Conservation (phyloP, 345 rosid genomes). For the Sonneratia alba region DNA sequence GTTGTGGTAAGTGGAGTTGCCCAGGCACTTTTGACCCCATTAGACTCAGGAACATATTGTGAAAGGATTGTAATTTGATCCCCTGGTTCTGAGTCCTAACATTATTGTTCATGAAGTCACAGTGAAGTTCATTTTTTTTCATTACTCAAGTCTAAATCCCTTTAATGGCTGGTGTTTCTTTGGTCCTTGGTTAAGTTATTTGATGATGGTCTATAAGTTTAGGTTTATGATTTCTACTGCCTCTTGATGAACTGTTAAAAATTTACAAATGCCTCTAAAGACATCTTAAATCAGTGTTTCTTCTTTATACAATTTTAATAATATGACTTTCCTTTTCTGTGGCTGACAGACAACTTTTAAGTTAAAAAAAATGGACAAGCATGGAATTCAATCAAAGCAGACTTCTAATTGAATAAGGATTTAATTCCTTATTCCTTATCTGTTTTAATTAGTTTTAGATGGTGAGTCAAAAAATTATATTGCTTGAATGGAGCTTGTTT, state of each 20-base stretch:
- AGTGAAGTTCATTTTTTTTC: neutral
- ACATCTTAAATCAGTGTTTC: neutral
- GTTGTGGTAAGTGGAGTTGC: slow-evolving; percentile 48
- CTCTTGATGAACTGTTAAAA: neutral
- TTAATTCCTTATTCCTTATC: neutral
- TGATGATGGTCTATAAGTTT: neutral
- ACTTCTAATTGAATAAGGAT: neutral
- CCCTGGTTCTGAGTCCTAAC: no score
- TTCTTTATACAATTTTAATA: neutral
- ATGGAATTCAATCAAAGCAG: neutral
- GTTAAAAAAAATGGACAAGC: neutral
- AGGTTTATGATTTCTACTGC: neutral
- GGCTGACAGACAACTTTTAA: neutral
- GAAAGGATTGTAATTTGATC: neutral
- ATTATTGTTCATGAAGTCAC: neutral
- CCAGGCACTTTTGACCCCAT: neutral
- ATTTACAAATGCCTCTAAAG: neutral
- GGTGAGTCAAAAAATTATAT: neutral
- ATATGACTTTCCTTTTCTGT: neutral
- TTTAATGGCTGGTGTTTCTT: neutral
- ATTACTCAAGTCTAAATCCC: neutral
- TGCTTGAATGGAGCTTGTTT: neutral
- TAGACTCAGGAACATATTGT: neutral
- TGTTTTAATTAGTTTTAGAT: neutral
- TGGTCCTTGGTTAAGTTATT: neutral